Evolutionary conservation across 2,329 filamentous ascomycete genomes (phyloP).

Genomic region (Arthrobotrys megalospora): DNA sequence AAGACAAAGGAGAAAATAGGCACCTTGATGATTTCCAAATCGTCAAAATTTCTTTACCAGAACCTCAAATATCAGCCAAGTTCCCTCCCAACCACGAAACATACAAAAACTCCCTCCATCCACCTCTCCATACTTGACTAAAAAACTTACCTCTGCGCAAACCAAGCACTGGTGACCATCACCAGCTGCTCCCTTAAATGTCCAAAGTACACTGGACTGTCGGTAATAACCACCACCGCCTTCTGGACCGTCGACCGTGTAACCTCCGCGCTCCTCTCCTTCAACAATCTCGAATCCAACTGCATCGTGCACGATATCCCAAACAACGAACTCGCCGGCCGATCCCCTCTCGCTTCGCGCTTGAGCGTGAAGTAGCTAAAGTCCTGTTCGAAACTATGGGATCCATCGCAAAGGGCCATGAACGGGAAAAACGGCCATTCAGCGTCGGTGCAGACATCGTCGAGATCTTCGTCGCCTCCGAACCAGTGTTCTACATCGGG

Average conservation of each 20-base stretch:
- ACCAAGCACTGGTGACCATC: conserved; percentile 95
- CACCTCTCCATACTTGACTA: conserved; percentile 4
- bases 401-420: conserved; percentile 96
- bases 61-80: conserved; percentile 36
- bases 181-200: conserved; percentile 90
- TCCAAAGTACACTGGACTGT: conserved; percentile 85
- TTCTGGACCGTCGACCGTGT: conserved; percentile 99
- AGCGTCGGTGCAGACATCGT: conserved; percentile 84
- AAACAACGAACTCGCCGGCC: conserved; percentile 85
- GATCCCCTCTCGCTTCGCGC: conserved; percentile 68
- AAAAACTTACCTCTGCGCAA: conserved; percentile 80
- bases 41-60: conserved; percentile 80
- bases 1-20: conserved; percentile 59
- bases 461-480: conserved; percentile 77
- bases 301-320: conserved; percentile 96
- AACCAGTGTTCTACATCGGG: conserved; percentile 96
- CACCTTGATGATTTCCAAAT: conserved; percentile 86
- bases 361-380: conserved; percentile 96
- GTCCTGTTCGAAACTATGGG: conserved; percentile 92
- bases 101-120: conserved; percentile 29
- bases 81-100: conserved; percentile 19
- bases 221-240: conserved; percentile 93
- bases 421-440: conserved; percentile 94
- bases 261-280: conserved; percentile 86
- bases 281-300: conserved; percentile 82